Base-by-base conservation (phyloP, 1,284 basidiomycete genomes). In the Inonotus obliquus region DNA sequence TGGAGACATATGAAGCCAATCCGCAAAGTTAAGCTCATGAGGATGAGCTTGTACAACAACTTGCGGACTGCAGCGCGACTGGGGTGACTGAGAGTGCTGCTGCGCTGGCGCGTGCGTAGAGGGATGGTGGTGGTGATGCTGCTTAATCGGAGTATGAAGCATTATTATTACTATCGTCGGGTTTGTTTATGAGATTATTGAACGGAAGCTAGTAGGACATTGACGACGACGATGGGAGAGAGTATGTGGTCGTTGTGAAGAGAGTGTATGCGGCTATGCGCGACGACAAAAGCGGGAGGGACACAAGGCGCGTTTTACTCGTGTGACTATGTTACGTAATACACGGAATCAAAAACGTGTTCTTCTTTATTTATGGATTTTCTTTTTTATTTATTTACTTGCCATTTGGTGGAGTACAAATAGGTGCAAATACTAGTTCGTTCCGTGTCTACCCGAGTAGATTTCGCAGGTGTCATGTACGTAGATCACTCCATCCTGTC, bases 1-100 rank as follows among this genome's bases (percentile, higher is more conserved):
- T 21, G 61, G 61, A 37, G 61, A 59, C 48, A 62, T 58, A 38
- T 62, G 56, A 23, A 62, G 57, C 61, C 61, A 62, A 11, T 62
- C 61, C 10, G 56, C 48, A 29, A 58, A 27, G 23, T 58, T 59
- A 13, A 62, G 51, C 56, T 62, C 61, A 27, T 58, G 53, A 9
- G 54, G 14, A 25, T 48, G 54, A 56, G 54, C 41, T 38, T 49
- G 60, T 48, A 32, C 32, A n/a, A 17, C 17, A 2, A n/a, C 52
- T 17, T 38, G 53, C 13, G 39, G 41, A 19, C n/a, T 32, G 45
- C 48, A 53, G 39, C 51, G 59, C 41, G 41, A 39, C 49, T 56
- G 29, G 2, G 47, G 41, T 21, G 14, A 39, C 49, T 59, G 47
- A 17, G 60, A 25, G 35, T 56, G 54, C 27, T 56, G 54, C 27